A percentile compares a stretch with the other conserved stretches of the same genome.
Evolutionary conservation across 805 yeast species (phyloP).

Genomic region (Tetrapisispora fleetii): DNA sequence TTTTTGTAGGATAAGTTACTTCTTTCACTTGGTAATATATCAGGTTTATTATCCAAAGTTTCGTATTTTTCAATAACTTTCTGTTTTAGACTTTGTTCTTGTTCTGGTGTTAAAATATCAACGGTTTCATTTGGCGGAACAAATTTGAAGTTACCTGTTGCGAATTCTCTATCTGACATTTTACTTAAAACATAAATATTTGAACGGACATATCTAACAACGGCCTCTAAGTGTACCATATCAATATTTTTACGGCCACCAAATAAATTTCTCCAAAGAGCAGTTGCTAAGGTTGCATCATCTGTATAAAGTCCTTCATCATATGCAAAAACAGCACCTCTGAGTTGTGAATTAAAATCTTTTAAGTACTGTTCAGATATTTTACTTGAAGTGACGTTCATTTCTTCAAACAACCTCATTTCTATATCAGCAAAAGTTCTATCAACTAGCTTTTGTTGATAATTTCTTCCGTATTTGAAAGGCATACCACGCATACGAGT

Average conservation of each 20-base stretch:
- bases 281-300: slow-evolving; percentile 68
- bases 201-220: slow-evolving; percentile 82
- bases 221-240: slow-evolving; percentile 73
- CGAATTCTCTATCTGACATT: slow-evolving; percentile 86
- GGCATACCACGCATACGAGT: slow-evolving; percentile 97
- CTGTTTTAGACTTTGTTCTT: slow-evolving; percentile 44
- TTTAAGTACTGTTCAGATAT: slow-evolving; percentile 78
- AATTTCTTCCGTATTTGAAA: slow-evolving; percentile 73
- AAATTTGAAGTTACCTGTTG: slow-evolving; percentile 78
- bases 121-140: slow-evolving; percentile 76
- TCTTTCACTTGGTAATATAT: slow-evolving; percentile 51
- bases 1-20: slow-evolving; percentile 42
- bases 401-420: slow-evolving; percentile 70
- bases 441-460: slow-evolving; percentile 87
- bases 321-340: slow-evolving; percentile 82
- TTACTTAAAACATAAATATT: slow-evolving; percentile 80
- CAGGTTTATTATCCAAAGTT: slow-evolving; percentile 33
- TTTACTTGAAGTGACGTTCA: slow-evolving; percentile 72
- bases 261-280: slow-evolving; percentile 85
- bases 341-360: slow-evolving; percentile 80
- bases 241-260: slow-evolving; percentile 77
- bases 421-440: slow-evolving; percentile 86
- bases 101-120: slow-evolving; percentile 55
- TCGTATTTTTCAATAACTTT: slow-evolving; percentile 46
- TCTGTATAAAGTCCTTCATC: slow-evolving; percentile 84